Conservation (phyloP, 495 filamentous ascomycete species). For the Monascus purpureus region DNA sequence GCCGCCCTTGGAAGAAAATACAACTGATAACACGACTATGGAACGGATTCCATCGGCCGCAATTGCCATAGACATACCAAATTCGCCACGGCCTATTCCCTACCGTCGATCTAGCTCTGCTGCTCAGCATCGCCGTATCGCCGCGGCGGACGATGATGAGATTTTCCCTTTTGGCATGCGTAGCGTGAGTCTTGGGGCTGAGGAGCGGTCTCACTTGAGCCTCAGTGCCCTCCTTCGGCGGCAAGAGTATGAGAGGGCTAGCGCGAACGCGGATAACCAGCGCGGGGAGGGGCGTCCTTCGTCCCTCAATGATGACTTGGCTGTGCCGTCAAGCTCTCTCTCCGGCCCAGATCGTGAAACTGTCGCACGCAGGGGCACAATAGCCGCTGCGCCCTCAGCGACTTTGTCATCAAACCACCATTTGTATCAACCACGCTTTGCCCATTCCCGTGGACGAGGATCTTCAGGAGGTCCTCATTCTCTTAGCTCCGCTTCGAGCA, state of each 20-base stretch:
- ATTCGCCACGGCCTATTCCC: constrained; percentile 50
- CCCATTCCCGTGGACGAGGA: constrained; percentile 25
- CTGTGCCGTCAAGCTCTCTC: constrained; percentile 32
- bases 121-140: constrained; percentile 47
- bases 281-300: constrained; percentile 14
- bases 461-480: constrained; percentile 27
- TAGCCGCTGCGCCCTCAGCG: constrained; percentile 18
- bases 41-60: constrained; percentile 36
- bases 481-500: constrained; percentile 30
- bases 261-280: constrained; percentile 12
- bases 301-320: constrained; percentile 13
- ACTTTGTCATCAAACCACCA: constrained; percentile 21
- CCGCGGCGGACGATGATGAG: constrained; percentile 44
- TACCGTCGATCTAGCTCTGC: constrained; percentile 64
- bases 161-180: constrained; percentile 50
- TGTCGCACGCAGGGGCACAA: constrained; percentile 29
- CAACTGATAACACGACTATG: constrained; percentile 20
- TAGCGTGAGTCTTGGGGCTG: constrained; percentile 62
- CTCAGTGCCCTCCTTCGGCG: constrained; percentile 42
- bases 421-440: constrained; percentile 28
- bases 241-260: constrained; percentile 19
- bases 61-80: constrained; percentile 71
- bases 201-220: constrained; percentile 46
- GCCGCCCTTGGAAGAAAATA: constrained; percentile 23
- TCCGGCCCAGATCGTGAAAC: constrained; percentile 21